Evolutionary conservation across 2,329 filamentous ascomycete species (phyloP).

Genomic region (Ophiocordyceps sinensis): DNA sequence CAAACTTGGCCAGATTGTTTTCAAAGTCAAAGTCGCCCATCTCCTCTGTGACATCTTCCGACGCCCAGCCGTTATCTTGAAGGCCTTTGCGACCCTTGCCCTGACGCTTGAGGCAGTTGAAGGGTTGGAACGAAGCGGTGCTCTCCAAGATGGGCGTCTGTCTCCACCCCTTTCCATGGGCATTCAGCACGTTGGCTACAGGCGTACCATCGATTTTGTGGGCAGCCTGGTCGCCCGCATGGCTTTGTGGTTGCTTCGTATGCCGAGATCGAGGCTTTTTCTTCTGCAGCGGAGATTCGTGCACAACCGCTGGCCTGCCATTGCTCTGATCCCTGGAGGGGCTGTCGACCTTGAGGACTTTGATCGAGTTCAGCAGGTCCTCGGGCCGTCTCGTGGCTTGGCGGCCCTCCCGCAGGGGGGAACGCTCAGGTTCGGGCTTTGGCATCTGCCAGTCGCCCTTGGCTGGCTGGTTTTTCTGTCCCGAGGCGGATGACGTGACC

Average conservation of each 20-base stretch:
- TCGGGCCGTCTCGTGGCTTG: constrained; percentile 9
- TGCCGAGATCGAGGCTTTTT: constrained; percentile 17
- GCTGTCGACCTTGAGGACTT: constrained; percentile 10
- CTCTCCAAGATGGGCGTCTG: constrained; percentile 47
- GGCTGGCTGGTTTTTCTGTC: constrained; percentile 3
- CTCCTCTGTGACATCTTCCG: constrained; percentile 90
- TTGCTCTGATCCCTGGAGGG: constrained; percentile 5
- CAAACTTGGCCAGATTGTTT: constrained; percentile 80
- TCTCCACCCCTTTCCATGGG: constrained; percentile 40
- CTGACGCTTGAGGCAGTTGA: constrained; percentile 44
- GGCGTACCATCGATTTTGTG: constrained; percentile 10
- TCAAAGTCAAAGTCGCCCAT: constrained; percentile 92
- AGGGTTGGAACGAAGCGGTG: constrained; percentile 48
- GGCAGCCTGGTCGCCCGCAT: constrained; percentile 13
- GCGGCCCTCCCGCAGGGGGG: neutral
- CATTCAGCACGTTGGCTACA: constrained; percentile 9
- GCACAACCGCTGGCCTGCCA: constrained; percentile 7
- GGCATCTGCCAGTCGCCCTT: neutral
- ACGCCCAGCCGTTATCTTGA: constrained; percentile 75
- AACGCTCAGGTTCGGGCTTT: neutral
- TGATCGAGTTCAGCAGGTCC: constrained; percentile 12
- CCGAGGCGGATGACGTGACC: constrained; percentile 11
- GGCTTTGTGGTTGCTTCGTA: constrained; percentile 16
- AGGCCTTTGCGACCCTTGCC: constrained; percentile 27
- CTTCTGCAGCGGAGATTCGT: constrained; percentile 13